Evolutionary conservation across 768 basidiomycete genomes (phyloP).

Genomic region (Russula ochroleuca): DNA sequence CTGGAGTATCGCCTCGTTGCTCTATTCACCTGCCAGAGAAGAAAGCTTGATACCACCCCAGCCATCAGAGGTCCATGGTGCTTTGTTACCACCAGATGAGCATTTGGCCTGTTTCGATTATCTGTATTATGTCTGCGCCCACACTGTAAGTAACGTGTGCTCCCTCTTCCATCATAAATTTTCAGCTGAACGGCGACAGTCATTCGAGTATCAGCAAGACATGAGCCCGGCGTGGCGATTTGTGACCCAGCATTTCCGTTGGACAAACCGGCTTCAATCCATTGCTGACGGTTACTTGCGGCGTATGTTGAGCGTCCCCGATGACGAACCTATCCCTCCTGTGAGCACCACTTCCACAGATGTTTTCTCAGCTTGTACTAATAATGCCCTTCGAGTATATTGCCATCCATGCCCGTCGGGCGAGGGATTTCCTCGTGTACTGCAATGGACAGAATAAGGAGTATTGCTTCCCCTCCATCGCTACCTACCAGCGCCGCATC

Average conservation of each 20-base stretch:
- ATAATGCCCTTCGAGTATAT: conserved; percentile 16
- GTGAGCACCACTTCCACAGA: conserved; percentile 29
- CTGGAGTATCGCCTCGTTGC: conserved; percentile 35
- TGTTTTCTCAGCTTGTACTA: background rate
- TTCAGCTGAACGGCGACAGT: conserved; percentile 29
- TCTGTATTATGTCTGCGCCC: conserved; percentile 39
- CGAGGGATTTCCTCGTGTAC: conserved; percentile 31
- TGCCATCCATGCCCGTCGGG: conserved; percentile 22
- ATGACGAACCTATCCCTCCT: conserved; percentile 33
- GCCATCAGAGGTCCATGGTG: conserved; percentile 32
- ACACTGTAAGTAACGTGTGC: conserved; percentile 28
- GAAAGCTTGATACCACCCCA: conserved; percentile 29
- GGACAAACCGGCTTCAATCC: conserved; percentile 33
- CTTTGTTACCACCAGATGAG: conserved; percentile 36
- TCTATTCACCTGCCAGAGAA: conserved; percentile 35
- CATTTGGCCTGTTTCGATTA: conserved; percentile 42
- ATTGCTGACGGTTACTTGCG: conserved; percentile 35
- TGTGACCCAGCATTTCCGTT: conserved; percentile 36
- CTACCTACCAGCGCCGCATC: conserved; percentile 29
- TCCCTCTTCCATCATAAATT: background rate
- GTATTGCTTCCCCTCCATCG: conserved; percentile 41
- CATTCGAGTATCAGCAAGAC: conserved; percentile 33
- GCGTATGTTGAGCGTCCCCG: conserved; percentile 31
- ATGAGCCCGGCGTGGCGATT: conserved; percentile 38
- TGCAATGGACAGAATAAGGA: conserved; percentile 32